A percentile compares a stretch with the other conserved stretches of the same genome.
phyloP scores from a whole-genome alignment of 129 eudicot species.

The Flaveria linearis region DNA sequence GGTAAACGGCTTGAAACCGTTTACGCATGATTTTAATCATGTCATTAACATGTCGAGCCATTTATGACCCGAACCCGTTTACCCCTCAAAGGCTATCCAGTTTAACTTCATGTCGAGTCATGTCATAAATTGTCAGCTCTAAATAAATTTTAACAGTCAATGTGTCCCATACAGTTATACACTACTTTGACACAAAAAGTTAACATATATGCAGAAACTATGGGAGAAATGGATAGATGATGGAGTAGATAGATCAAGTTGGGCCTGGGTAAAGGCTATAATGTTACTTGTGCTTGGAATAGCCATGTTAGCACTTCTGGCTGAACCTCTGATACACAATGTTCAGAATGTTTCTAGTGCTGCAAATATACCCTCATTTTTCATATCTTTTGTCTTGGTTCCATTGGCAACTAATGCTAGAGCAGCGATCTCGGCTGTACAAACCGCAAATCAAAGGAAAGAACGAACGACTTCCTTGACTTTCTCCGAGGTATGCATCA shows the following conservation, averaged over 20 bases:
- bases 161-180: too few relatives aligned
- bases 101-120: too few relatives aligned
- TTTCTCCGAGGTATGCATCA: conserved; percentile 65
- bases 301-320: conserved; percentile 54
- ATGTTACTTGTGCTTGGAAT: conserved; percentile 54
- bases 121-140: too few relatives aligned
- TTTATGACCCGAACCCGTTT: too few relatives aligned
- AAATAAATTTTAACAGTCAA: neutral
- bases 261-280: conserved; percentile 63
- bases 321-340: conserved; percentile 71
- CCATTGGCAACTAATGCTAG: conserved; percentile 78
- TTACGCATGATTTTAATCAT: too few relatives aligned
- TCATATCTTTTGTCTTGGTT: conserved; percentile 59
- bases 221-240: conserved; percentile 49
- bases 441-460: conserved; percentile 45
- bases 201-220: conserved; percentile 39
- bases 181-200: neutral
- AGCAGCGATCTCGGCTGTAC: conserved; percentile 57
- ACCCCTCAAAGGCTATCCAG: too few relatives aligned
- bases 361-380: conserved; percentile 58
- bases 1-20: too few relatives aligned
- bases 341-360: conserved; percentile 55
- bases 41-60: too few relatives aligned
- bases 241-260: conserved; percentile 41
- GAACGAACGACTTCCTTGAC: conserved; percentile 59